These are phyloP conservation scores for Ophiostoma quercus DNA, from an alignment of 2,329 filamentous ascomycete genomes.

Conservation along the genomic window DNA sequence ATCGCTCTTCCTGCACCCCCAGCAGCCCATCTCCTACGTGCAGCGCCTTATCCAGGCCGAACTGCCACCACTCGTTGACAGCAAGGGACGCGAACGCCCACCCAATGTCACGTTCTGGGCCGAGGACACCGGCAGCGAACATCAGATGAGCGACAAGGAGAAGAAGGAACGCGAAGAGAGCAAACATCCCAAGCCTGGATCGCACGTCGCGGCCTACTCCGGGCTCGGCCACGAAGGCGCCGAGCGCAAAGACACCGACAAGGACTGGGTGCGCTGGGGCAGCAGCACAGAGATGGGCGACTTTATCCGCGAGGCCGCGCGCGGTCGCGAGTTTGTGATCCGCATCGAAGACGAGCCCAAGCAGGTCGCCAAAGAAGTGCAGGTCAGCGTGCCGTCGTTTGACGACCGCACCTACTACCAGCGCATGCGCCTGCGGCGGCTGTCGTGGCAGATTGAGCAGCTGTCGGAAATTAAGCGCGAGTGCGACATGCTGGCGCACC, in stretches of 20 bases:
- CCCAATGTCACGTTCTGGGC: constrained; percentile 75
- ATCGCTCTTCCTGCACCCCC: constrained; percentile 78
- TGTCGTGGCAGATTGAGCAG: constrained; percentile 60
- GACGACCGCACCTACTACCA: constrained; percentile 86
- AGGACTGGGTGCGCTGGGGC: constrained; percentile 80
- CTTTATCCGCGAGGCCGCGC: constrained; percentile 84
- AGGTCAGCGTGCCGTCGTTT: constrained; percentile 79
- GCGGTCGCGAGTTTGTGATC: constrained; percentile 78
- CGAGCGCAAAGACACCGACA: constrained; percentile 40
- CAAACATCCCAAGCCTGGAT: neutral
- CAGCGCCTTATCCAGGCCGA: constrained; percentile 86
- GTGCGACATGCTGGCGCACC: constrained; percentile 73
- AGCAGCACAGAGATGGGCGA: constrained; percentile 86
- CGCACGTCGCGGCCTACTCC: constrained; percentile 62
- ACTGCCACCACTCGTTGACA: constrained; percentile 60
- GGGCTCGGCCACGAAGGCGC: constrained; percentile 59
- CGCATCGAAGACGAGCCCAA: constrained; percentile 61
- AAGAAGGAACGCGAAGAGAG: neutral
- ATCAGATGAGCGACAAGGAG: neutral
- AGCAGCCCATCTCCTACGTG: constrained; percentile 86
- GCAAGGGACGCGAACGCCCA: constrained; percentile 59
- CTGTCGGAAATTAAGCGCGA: constrained; percentile 72
- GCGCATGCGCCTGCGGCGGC: constrained; percentile 67
- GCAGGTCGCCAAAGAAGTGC: constrained; percentile 49
- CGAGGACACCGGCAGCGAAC: constrained; percentile 59